Evolutionary conservation across 768 basidiomycete species (phyloP), one percentile per base, ranked within the genome.

Genomic region (Xanthoconium stramineum): DNA sequence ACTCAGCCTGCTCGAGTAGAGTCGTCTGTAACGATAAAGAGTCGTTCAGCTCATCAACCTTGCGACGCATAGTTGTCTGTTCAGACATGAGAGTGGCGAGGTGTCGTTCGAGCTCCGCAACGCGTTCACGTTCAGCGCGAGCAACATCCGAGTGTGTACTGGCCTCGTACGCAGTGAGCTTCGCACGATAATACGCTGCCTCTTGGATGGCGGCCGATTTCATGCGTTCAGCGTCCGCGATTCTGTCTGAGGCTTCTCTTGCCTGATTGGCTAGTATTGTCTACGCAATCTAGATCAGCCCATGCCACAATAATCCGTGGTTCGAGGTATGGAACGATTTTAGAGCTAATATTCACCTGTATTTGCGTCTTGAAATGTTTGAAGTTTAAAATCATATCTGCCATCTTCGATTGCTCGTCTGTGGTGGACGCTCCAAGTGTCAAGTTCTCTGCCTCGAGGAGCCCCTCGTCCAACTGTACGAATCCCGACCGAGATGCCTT

Each of bases 141-240:
- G 77, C 73, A 3, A 84, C 65, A 35, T 96, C 94, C 7, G 74
- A 66, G 11, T 86, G 80, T 17, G 84, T 81, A 43, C 81, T 78
- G 1, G 81, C 74, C 69, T 98, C 97, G 49, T 92, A 73, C 0
- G 96, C 94, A 3, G 85, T 81, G n/a, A 96, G 76, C 74, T 98
- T 98, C 46, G 95, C 91, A 48, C 95, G 91, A 69, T 94, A 97
- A 75, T 89, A 98, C 1, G 94, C 92, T 3, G 95, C 90, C 72
- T 99, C 97, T 71, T 98, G 92, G 9, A 90, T 74, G 1, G 97
- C 97, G 42, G 83, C 86, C 8, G 79, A 70, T 58, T 88, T 87
- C 59, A 85, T 73, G 49, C 89, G 83, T 60, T 95, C 92, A 0
- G 91, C 88, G 50, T 93, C 89, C 5, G 83, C 78, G 11, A 97